Evolutionary conservation across 2,329 filamentous ascomycete species (phyloP).

Genomic region (Calonectria hawksworthii): DNA sequence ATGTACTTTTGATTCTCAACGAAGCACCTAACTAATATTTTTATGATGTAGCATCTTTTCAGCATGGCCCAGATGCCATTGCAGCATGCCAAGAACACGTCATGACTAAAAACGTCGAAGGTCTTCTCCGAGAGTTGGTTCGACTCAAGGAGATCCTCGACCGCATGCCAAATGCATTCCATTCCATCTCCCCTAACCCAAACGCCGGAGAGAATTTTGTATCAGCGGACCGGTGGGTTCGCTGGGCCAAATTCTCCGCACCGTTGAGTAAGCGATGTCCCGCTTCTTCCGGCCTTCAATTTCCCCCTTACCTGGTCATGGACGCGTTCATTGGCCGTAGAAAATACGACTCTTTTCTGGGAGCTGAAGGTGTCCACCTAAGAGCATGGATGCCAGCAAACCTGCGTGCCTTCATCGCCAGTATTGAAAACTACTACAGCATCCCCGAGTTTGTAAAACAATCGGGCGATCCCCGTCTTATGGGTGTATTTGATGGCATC

Average conservation of each 20-base stretch:
- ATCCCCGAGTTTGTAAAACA: conserved; percentile 67
- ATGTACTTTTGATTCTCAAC: background rate
- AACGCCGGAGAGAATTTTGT: conserved; percentile 66
- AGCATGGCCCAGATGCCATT: conserved; percentile 65
- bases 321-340: conserved; percentile 67
- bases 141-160: conserved; percentile 67
- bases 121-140: conserved; percentile 64
- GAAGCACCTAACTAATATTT: background rate
- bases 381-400: conserved; percentile 68
- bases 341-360: conserved; percentile 65
- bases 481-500: conserved; percentile 67
- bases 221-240: conserved; percentile 62
- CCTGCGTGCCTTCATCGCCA: conserved; percentile 67
- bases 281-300: conserved; percentile 65
- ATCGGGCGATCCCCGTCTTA: conserved; percentile 63
- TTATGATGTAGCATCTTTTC: conserved; percentile 55
- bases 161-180: conserved; percentile 67
- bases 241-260: conserved; percentile 65
- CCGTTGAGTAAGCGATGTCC: conserved; percentile 65
- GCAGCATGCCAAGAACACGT: conserved; percentile 67
- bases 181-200: conserved; percentile 67
- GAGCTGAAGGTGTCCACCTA: conserved; percentile 65
- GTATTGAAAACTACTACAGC: conserved; percentile 67
- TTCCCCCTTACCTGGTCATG: conserved; percentile 67
- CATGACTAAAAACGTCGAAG: conserved; percentile 66